Conservation (phyloP, 768 basidiomycete genomes). For the Boletus vinaceobasis region DNA sequence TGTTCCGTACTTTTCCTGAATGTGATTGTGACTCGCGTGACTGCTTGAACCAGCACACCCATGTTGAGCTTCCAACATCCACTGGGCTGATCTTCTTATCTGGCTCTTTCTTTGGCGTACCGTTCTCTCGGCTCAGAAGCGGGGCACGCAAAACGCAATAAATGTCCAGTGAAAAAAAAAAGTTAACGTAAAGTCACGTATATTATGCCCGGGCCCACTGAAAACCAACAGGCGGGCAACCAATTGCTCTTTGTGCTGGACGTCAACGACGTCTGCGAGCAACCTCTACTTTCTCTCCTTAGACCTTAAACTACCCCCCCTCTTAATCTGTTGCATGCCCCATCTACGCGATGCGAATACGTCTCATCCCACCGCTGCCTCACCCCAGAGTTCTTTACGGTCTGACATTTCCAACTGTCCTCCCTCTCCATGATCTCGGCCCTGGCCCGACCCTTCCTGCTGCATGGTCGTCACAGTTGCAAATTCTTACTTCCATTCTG, state of each 20-base stretch:
- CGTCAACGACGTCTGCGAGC: conserved; percentile 26
- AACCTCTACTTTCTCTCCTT: conserved; percentile 9
- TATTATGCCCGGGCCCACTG: conserved; percentile 14
- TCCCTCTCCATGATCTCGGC: conserved; percentile 36
- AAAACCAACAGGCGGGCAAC: conserved; percentile 24
- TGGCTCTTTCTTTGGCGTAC: not conserved
- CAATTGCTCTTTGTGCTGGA: conserved; percentile 25
- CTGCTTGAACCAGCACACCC: not conserved
- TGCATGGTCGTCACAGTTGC: conserved; percentile 55
- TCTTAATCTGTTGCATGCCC: conserved; percentile 21
- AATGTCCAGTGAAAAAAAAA: conserved; percentile 11
- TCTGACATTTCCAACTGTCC: conserved; percentile 45
- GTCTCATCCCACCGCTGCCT: conserved; percentile 43
- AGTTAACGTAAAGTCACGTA: conserved; percentile 33
- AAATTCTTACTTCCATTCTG: conserved; percentile 44
- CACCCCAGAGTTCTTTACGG: conserved; percentile 59
- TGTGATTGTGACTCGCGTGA: conserved; percentile 8
- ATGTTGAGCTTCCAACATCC: not conserved
- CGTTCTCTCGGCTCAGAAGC: conserved; percentile 1
- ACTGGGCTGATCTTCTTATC: not conserved
- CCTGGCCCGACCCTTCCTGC: conserved; percentile 37
- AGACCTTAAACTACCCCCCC: conserved; percentile 22
- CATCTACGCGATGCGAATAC: conserved; percentile 49
- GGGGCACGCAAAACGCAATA: conserved; percentile 1
- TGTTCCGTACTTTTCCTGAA: not conserved